Evolutionary conservation across 495 filamentous ascomycete species (phyloP).

Genomic region (Trichodelitschia bisporula): DNA sequence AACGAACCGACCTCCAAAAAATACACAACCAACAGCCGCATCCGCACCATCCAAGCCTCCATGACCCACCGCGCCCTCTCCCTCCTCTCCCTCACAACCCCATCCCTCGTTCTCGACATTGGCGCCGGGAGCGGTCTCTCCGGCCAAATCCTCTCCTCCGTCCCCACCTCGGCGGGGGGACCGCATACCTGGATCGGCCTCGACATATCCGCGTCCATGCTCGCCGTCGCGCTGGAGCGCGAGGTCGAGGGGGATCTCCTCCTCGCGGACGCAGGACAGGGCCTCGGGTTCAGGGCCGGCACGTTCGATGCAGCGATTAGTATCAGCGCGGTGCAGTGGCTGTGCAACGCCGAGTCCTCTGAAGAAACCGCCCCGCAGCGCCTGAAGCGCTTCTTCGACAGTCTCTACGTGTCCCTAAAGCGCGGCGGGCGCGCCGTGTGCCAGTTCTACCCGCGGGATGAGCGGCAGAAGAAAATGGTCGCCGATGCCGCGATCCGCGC

Average conservation of each 20-base stretch:
- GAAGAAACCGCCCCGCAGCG: constrained; percentile 57
- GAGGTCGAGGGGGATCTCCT: constrained; percentile 56
- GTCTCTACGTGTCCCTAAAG: constrained; percentile 63
- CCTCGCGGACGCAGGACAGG: constrained; percentile 83
- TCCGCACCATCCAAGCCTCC: constrained; percentile 74
- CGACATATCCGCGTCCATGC: constrained; percentile 84
- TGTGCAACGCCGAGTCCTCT: constrained; percentile 81
- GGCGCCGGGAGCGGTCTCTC: constrained; percentile 91
- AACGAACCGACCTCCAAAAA: constrained; percentile 83
- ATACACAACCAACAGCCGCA: constrained; percentile 93
- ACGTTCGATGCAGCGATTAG: constrained; percentile 87
- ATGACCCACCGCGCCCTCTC: constrained; percentile 88
- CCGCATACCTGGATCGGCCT: constrained; percentile 88
- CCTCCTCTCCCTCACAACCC: constrained; percentile 55
- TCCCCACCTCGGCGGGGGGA: constrained; percentile 40
- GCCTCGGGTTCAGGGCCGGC: constrained; percentile 78
- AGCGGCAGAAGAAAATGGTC: constrained; percentile 76
- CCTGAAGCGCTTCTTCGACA: constrained; percentile 67
- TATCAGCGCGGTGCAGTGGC: constrained; percentile 89
- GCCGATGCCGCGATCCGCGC: constrained; percentile 69
- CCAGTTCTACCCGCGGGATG: constrained; percentile 96
- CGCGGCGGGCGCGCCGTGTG: constrained; percentile 80
- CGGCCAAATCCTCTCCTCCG: constrained; percentile 65
- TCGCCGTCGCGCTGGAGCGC: constrained; percentile 60
- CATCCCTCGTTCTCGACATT: constrained; percentile 77